These are phyloP conservation scores for Claviceps fusiformis DNA, from an alignment of 2,329 filamentous ascomycete species.

Conservation along the genomic window DNA sequence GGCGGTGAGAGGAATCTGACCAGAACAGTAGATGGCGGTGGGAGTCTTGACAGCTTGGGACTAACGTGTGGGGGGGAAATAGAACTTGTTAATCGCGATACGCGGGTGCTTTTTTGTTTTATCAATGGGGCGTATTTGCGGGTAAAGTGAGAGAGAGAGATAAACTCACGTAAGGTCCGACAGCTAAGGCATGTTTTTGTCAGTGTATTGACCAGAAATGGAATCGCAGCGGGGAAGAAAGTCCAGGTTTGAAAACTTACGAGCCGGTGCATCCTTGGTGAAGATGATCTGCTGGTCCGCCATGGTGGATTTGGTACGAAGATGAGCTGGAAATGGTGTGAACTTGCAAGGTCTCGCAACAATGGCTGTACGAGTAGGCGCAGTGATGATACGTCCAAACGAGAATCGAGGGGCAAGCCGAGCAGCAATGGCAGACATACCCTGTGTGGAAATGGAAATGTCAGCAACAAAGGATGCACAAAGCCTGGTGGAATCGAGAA, in stretches of 20 bases:
- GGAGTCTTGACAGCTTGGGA: slow-evolving; percentile 55
- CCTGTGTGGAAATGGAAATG: slow-evolving; percentile 9
- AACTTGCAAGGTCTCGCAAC: slow-evolving; percentile 12
- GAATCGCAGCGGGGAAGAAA: neutral
- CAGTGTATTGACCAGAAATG: neutral
- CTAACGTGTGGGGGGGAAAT: slow-evolving; percentile 19
- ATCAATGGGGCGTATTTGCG: neutral
- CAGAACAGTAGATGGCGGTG: slow-evolving; percentile 52
- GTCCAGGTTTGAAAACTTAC: slow-evolving; percentile 25
- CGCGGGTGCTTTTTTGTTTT: neutral
- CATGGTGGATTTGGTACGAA: slow-evolving; percentile 26
- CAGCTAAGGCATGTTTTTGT: slow-evolving; percentile 25
- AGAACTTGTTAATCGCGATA: neutral
- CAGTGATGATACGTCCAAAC: slow-evolving; percentile 1
- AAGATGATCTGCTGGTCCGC: slow-evolving; percentile 37
- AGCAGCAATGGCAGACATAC: slow-evolving; percentile 13
- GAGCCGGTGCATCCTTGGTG: slow-evolving; percentile 44
- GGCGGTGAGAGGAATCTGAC: slow-evolving; percentile 56
- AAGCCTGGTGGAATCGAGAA: neutral
- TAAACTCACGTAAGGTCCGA: slow-evolving; percentile 49
- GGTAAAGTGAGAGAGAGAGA: neutral
- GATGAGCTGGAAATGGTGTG: slow-evolving; percentile 16
- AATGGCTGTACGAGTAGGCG: slow-evolving; percentile 3
- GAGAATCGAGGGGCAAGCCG: slow-evolving; percentile 8
- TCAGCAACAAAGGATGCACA: neutral